A percentile compares a stretch with the other conserved stretches of the same genome.
Conservation (phyloP, 306 rosid genomes). For the Lathyrus oleraceus region DNA sequence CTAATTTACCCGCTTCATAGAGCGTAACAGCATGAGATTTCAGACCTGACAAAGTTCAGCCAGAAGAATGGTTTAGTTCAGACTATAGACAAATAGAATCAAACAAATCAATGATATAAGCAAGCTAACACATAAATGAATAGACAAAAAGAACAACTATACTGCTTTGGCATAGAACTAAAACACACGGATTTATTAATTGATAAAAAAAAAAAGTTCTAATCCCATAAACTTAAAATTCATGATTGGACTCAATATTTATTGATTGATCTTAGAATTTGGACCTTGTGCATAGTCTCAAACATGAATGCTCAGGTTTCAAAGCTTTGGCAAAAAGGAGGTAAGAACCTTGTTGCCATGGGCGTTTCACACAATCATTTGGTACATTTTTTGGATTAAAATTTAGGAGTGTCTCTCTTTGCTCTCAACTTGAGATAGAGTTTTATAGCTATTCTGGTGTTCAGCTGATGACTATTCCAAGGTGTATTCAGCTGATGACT, state of each 20-base stretch:
- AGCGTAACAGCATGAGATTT: slow-evolving; percentile 99
- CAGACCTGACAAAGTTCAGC: slow-evolving; percentile 61
- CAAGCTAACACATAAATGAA: not conserved
- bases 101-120: slow-evolving; percentile 4
- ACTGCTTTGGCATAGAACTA: slow-evolving; percentile 12
- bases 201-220: not conserved
- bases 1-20: slow-evolving; percentile 96
- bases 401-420: not conserved
- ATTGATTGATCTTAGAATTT: not conserved
- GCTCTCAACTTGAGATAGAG: not conserved
- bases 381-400: not conserved
- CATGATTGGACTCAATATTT: not conserved
- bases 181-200: slow-evolving; percentile 11
- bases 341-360: not conserved
- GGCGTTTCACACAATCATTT: not conserved
- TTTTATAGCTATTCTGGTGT: not conserved
- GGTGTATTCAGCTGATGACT: not conserved
- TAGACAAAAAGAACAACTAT: slow-evolving; percentile 12
- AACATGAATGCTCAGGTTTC: not conserved
- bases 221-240: slow-evolving; percentile 6
- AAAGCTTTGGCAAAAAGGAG: not conserved
- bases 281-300: not conserved
- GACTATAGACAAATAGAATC: slow-evolving; percentile 20
- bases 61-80: slow-evolving; percentile 17
- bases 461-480: not conserved